phyloP scores from a whole-genome alignment of 495 filamentous ascomycete species.

The Patellaria atrata region DNA sequence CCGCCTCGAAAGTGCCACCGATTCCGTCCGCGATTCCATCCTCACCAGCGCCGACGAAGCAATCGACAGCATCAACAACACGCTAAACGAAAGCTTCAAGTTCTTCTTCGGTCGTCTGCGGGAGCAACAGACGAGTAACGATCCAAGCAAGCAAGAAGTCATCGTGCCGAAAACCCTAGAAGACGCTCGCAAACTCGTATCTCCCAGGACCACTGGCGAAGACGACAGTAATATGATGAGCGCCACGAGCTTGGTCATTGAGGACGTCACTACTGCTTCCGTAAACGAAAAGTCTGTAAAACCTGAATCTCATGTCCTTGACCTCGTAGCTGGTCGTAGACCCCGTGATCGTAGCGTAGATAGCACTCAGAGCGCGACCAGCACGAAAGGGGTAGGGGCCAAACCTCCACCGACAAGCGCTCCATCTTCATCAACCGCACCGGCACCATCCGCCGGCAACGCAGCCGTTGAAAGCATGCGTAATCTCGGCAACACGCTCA shows the following conservation, averaged over 20 bases:
- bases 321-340: constrained; percentile 47
- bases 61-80: constrained; percentile 74
- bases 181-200: constrained; percentile 77
- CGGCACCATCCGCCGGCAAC: constrained; percentile 28
- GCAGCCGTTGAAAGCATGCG: constrained; percentile 67
- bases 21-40: constrained; percentile 61
- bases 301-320: constrained; percentile 44
- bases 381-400: constrained; percentile 33
- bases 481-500: constrained; percentile 68
- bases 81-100: constrained; percentile 82
- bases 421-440: constrained; percentile 1
- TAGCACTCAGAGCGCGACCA: constrained; percentile 52
- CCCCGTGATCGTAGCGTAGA: constrained; percentile 62
- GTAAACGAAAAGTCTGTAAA: constrained; percentile 14
- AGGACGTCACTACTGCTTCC: constrained; percentile 22
- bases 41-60: constrained; percentile 78
- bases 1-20: constrained; percentile 65
- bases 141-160: constrained; percentile 35
- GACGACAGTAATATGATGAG: constrained; percentile 34
- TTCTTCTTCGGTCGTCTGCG: constrained; percentile 82
- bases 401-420: constrained; percentile 24
- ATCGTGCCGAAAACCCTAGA: constrained; percentile 76
- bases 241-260: constrained; percentile 24
- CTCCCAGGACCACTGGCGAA: constrained; percentile 33
- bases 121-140: constrained; percentile 37